phyloP scores from a whole-genome alignment of 176 grass and related monocot genomes.

The Tillandsia leiboldiana region DNA sequence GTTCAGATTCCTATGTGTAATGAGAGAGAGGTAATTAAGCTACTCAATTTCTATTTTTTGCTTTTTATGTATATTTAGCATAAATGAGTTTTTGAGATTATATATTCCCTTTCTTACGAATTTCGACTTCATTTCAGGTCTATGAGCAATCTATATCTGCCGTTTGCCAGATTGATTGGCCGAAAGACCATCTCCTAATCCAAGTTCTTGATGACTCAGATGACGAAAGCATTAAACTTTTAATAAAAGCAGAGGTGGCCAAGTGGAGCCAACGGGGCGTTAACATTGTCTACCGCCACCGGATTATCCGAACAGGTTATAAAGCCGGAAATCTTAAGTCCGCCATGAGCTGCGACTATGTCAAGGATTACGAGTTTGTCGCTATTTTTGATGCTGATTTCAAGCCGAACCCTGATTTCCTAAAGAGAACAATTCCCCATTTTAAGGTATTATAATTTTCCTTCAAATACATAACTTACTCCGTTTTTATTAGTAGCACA shows the following conservation, averaged over 20 bases:
- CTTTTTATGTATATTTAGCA: background rate
- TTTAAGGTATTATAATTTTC: constrained; percentile 52
- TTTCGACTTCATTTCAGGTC: constrained; percentile 33
- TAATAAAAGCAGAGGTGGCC: constrained; percentile 74
- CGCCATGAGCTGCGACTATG: constrained; percentile 89
- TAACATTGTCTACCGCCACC: constrained; percentile 79
- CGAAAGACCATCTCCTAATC: constrained; percentile 56
- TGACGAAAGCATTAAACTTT: constrained; percentile 56
- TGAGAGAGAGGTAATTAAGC: constrained; percentile 63
- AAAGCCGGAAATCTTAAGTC: constrained; percentile 97
- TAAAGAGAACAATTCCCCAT: constrained; percentile 88
- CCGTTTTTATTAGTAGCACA: background rate
- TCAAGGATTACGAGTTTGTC: constrained; percentile 81
- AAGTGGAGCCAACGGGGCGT: constrained; percentile 81
- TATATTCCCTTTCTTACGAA: background rate
- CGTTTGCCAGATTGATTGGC: constrained; percentile 89
- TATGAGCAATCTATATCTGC: constrained; percentile 89
- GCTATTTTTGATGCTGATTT: constrained; percentile 97
- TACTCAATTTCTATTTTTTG: background rate
- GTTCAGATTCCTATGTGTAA: constrained; percentile 74
- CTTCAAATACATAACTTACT: background rate
- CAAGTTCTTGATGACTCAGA: constrained; percentile 96
- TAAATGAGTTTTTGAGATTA: background rate
- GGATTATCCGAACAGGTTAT: constrained; percentile 72
- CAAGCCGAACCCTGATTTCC: constrained; percentile 91